Percentiles rank a stretch among this genome's conserved stretches.
phyloP scores from a whole-genome alignment of 1,284 basidiomycete genomes.

The Ustanciosporium gigantosporum region DNA sequence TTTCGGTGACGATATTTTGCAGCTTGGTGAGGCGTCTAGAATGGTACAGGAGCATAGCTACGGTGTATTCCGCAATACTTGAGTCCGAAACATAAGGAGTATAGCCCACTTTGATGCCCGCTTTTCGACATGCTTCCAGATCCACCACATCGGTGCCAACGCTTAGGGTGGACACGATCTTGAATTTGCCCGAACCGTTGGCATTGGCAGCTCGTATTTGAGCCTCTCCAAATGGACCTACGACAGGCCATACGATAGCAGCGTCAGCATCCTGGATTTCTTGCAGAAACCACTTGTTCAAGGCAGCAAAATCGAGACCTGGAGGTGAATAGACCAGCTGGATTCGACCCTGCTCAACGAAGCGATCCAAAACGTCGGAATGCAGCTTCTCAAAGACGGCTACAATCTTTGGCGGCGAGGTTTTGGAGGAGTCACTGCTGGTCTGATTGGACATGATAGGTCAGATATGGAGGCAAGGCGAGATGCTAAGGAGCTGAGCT shows the following conservation, averaged over 20 bases:
- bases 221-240: constrained; percentile 4
- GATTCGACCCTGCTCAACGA: constrained; percentile 5
- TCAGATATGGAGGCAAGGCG: too few species aligned
- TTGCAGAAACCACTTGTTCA: constrained; percentile 8
- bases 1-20: neutral
- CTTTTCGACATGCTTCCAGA: constrained; percentile 4
- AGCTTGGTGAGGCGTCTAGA: constrained; percentile 4
- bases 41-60: constrained; percentile 16
- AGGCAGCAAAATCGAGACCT: constrained; percentile 1
- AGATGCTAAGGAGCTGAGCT: too few species aligned
- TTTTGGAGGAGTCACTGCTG: too few species aligned
- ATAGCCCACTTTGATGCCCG: constrained; percentile 14
- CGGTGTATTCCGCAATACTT: constrained; percentile 16
- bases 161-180: constrained; percentile 9
- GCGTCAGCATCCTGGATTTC: constrained; percentile 8
- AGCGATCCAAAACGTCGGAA: constrained; percentile 5
- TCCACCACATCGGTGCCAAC: constrained; percentile 19
- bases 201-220: constrained; percentile 7
- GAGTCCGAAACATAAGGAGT: constrained; percentile 17
- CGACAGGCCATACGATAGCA: constrained; percentile 12
- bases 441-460: neutral
- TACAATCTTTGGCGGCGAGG: constrained; percentile 13
- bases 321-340: constrained; percentile 6
- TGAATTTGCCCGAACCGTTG: neutral
- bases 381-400: constrained; percentile 12